These are phyloP conservation scores for Diaporthe caulivora DNA, from an alignment of 2,329 filamentous ascomycete species.

Conservation along the genomic window DNA sequence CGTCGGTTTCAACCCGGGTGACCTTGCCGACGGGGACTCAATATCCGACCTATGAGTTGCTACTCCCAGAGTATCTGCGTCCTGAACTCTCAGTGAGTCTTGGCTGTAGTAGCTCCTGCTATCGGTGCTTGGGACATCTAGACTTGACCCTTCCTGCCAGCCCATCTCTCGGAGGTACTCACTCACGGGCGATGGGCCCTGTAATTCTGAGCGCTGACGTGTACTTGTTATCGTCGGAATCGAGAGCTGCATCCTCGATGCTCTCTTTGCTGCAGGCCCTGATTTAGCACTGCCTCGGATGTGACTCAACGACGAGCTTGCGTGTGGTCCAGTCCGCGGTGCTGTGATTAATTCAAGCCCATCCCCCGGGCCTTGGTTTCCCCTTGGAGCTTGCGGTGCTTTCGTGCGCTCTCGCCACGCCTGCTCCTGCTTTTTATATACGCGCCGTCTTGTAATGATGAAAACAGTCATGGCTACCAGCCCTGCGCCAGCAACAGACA, in stretches of 20 bases:
- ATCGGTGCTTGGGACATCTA: not conserved
- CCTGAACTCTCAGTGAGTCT: not conserved
- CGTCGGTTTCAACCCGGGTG: slow-evolving; percentile 6
- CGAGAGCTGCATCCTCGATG: not conserved
- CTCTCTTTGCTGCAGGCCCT: not conserved
- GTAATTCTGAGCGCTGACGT: not conserved
- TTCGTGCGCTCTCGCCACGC: slow-evolving; percentile 21
- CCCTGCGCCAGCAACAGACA: slow-evolving; percentile 27
- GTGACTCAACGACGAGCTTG: not conserved
- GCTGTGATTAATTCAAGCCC: not conserved
- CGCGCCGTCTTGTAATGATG: slow-evolving; percentile 21
- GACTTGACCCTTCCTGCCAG: slow-evolving; percentile 3
- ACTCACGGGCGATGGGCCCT: slow-evolving; percentile 16
- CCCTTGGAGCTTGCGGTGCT: not conserved
- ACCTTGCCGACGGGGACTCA: not conserved
- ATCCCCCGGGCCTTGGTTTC: not conserved
- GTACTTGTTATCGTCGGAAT: not conserved
- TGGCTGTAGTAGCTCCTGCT: slow-evolving; percentile 25
- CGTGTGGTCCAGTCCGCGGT: not conserved
- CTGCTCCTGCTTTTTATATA: slow-evolving; percentile 33
- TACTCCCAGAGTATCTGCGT: not conserved
- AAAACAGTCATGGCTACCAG: slow-evolving; percentile 30
- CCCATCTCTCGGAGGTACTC: slow-evolving; percentile 1
- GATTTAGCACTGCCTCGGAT: not conserved
- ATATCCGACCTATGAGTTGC: not conserved